Base-by-base conservation (phyloP, 225 moss, liverwort and hornwort species). In the Sphagnum tenellum region DNA sequence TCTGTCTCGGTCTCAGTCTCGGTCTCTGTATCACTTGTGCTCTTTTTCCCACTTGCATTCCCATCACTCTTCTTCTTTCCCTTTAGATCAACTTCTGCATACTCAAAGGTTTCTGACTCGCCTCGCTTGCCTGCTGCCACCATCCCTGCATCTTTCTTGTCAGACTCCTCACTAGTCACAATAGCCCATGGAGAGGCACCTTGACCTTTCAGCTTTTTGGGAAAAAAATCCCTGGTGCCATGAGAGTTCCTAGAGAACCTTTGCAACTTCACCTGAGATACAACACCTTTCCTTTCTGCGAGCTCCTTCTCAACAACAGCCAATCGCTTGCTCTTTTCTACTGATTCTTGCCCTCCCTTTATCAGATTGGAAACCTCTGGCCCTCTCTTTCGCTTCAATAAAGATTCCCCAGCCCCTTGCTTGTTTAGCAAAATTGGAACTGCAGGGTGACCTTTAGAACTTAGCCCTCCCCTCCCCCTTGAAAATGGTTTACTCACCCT, bases 1-100 rank as follows among this genome's bases (percentile, higher is more conserved):
- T 64, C 51, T 0, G 50, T 50, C 46, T 59, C 59, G 2, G 44
- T 50, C 49, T 56, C 67, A n/a, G 56, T 67, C 29, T 67, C 66
- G 5, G 44, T 53, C 5, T 66, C 66, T 12, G 44, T 66, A 7
- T 45, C 57, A 49, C 12, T 59, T 59, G 3, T 8, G 44, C 7
- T 45, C 9, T 44, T 67, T 44, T 45, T 48, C 49, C 48, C 59
- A 67, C n/a, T 52, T 5, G 45, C 44, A 4, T 55, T 52, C 44
- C 13, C 52, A 52, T 52, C 52, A 52, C 29, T 29, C 29, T 52
- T 9, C 52, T 52, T 52, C 52, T 5, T 5, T 52, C 52, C 52
- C 7, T 5, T 9, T 52, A 52, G 9, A 6, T 52, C 52, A 52
- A 9, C 52, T 29, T 29, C 52, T 9, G 52, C 6, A 9, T 52